phyloP scores from a whole-genome alignment of 441 rosid species.

The Euphorbia celastroides region DNA sequence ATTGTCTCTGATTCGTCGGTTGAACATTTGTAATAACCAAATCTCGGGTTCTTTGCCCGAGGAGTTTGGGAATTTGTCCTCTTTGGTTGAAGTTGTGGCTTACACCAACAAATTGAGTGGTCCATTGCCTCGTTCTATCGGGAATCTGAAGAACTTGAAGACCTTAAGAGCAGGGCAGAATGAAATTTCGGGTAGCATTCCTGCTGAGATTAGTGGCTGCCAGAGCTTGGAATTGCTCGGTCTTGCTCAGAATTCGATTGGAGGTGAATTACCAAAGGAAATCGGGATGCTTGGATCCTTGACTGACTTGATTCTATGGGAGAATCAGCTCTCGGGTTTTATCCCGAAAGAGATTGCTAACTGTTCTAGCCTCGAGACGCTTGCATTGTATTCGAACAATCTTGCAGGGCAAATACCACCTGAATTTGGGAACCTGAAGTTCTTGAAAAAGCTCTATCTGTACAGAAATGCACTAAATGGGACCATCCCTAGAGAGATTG shows the following conservation, averaged over 20 bases:
- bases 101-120: conserved; percentile 84
- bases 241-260: conserved; percentile 83
- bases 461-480: conserved; percentile 84
- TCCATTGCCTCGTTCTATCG: conserved; percentile 74
- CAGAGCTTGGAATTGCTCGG: conserved; percentile 69
- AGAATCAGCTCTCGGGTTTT: conserved; percentile 60
- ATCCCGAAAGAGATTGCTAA: conserved; percentile 82
- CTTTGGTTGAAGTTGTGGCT: conserved; percentile 75
- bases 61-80: conserved; percentile 63
- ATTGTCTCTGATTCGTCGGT: conserved; percentile 36
- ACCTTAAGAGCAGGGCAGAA: conserved; percentile 79
- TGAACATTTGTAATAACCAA: conserved; percentile 77
- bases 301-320: conserved; percentile 72
- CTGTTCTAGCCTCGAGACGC: conserved; percentile 53
- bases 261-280: conserved; percentile 78
- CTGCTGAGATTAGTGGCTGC: conserved; percentile 74
- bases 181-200: conserved; percentile 68
- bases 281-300: conserved; percentile 68
- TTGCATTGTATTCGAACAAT: conserved; percentile 71
- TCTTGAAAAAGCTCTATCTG: conserved; percentile 64
- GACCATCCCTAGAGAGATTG: conserved; percentile 76
- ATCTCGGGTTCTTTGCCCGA: conserved; percentile 72
- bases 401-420: conserved; percentile 62
- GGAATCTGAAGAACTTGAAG: conserved; percentile 56
- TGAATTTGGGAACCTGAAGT: conserved; percentile 74